A percentile compares a stretch with the other conserved stretches of the same genome.
Evolutionary conservation across 2,329 filamentous ascomycete genomes (phyloP).

Genomic region (Salinomyces thailandicus): DNA sequence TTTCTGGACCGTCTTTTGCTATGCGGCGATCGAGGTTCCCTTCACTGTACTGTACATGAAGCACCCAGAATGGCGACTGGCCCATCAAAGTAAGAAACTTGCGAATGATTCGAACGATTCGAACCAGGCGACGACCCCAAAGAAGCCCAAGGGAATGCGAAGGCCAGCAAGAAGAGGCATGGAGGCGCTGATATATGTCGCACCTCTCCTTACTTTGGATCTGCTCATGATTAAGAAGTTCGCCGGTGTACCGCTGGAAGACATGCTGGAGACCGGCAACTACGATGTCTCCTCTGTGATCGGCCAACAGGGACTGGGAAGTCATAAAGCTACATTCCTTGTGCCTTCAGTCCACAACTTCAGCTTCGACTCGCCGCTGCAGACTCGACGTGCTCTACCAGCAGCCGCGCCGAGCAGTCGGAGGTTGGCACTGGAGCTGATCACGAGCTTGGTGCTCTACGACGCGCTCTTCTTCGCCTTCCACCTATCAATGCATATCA

Average conservation of each 20-base stretch:
- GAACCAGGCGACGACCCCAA: background rate
- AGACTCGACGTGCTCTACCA: conserved; percentile 15
- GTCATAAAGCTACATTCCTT: conserved; percentile 12
- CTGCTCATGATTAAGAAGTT: conserved; percentile 25
- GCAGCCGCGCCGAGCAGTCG: conserved; percentile 12
- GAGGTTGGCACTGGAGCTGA: conserved; percentile 18
- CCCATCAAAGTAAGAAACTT: conserved; percentile 1
- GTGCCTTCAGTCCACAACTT: conserved; percentile 18
- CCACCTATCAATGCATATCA: conserved; percentile 18
- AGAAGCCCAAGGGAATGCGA: conserved; percentile 12
- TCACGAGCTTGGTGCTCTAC: conserved; percentile 18
- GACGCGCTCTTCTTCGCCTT: conserved; percentile 22
- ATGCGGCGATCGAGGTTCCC: conserved; percentile 15
- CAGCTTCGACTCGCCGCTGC: conserved; percentile 14
- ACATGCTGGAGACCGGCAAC: conserved; percentile 15
- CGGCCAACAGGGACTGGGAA: background rate
- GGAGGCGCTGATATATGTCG: conserved; percentile 15
- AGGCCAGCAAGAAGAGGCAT: conserved; percentile 13
- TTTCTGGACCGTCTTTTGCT: conserved; percentile 18
- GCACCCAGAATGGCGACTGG: conserved; percentile 17
- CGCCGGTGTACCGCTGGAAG: conserved; percentile 14
- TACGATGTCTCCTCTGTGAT: conserved; percentile 9
- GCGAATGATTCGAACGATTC: background rate
- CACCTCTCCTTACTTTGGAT: conserved; percentile 18
- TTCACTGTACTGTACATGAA: conserved; percentile 12